Percentiles rank a stretch among this genome's conserved stretches.
These are phyloP conservation scores for Hemisphaericaspora lyxosophila DNA, from an alignment of 1,139 yeast species.

Conservation along the genomic window DNA sequence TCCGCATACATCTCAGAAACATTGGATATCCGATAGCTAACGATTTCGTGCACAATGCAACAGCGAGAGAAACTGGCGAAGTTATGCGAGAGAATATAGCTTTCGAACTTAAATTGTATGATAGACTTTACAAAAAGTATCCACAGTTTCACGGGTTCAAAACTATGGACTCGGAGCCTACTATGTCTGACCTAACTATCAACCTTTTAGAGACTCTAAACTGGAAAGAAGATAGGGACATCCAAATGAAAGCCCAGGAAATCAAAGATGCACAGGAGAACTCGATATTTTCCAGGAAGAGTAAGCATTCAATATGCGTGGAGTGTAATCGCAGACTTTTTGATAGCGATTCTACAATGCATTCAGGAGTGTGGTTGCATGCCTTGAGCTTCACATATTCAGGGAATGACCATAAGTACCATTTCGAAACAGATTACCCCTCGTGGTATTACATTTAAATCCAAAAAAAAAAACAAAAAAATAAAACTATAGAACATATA, in stretches of 20 bases:
- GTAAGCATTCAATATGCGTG: slow-evolving; percentile 21
- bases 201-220: slow-evolving; percentile 17
- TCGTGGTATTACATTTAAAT: slow-evolving; percentile 34
- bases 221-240: slow-evolving; percentile 15
- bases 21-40: slow-evolving; percentile 69
- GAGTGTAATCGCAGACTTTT: slow-evolving; percentile 46
- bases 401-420: slow-evolving; percentile 12
- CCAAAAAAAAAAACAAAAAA: too few relatives aligned
- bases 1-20: slow-evolving; percentile 67
- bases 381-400: slow-evolving; percentile 30
- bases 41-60: slow-evolving; percentile 56
- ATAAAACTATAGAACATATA: too few relatives aligned
- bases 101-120: slow-evolving; percentile 31
- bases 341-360: slow-evolving; percentile 16
- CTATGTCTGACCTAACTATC: slow-evolving; percentile 11
- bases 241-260: slow-evolving; percentile 3
- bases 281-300: background rate
- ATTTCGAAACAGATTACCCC: slow-evolving; percentile 39
- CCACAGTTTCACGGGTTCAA: slow-evolving; percentile 17
- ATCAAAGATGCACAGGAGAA: slow-evolving; percentile 18
- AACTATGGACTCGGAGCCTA: slow-evolving; percentile 6
- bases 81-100: slow-evolving; percentile 20
- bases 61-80: slow-evolving; percentile 1
- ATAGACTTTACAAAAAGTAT: slow-evolving; percentile 17
- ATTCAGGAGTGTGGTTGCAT: slow-evolving; percentile 52